Evolutionary conservation across 1,284 basidiomycete genomes (phyloP), one percentile per base, ranked within the genome.

Genomic region (Naganishia liquefaciens): DNA sequence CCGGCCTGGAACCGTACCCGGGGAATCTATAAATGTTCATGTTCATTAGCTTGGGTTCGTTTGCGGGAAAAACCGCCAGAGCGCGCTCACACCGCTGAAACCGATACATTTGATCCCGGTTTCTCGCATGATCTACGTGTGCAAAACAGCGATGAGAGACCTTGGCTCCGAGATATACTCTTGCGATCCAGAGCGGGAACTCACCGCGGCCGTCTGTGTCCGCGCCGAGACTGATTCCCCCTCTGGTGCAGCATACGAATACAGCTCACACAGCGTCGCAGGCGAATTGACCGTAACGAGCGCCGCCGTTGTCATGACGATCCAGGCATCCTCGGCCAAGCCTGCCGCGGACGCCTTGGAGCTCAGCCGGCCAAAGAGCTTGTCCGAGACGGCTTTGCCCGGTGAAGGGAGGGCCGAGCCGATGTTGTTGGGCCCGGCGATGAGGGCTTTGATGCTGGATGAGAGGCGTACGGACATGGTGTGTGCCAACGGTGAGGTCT

Each of bases 61-160:
- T 39, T 39, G 30, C 17, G 30, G n/a, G 21, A 40, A 25, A n/a
- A 17, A 6, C 11, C 39, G 40, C 3, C 10, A 53, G 1, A 51
- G 25, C 21, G 1, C 9, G 27, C 55, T 25, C 39, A 60, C 55
- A 3, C 55, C 55, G 46, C 55, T 60, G 44, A 60, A 60, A 2
- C 63, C 63, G 74, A 89, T 87, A 72, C 91, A 93, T 81, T 99
- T 98, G 75, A 99, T 77, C 5, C 92, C 92, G 10, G 89, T 86
- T 81, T 99, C 95, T 58, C 95, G 85, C 86, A 98, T 93, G 71
- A 93, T 62, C 69, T 69, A 19, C 33, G 28, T 7, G 13, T 7
- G 33, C 13, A 7, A 37, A 21, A 15, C 23, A 5, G 13, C 42
- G 17, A 25, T 40, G 43, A n/a, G 17, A 47, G 40, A 0, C 21